Evolutionary conservation across 352 stramenopile genomes (phyloP), one percentile per base, ranked within the genome.

Genomic region (Phytophthora rubi): DNA sequence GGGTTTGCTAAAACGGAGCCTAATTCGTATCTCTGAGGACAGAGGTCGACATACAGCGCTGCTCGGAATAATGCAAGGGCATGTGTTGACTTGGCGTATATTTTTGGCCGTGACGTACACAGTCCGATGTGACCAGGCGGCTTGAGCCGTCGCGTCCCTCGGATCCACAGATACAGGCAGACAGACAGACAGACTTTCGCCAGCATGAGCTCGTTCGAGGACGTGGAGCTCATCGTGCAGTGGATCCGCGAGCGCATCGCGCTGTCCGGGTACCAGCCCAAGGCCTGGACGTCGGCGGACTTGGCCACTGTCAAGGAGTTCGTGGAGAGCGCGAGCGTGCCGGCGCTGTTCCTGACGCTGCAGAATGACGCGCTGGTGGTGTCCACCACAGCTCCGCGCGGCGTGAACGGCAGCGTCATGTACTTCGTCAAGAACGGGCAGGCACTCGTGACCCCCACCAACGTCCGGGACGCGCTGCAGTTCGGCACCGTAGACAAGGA

Each of bases 401-500:
- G 73, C 1, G 77, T 63, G 45, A 30, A 30, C 13, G 69, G 45
- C 13, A 82, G 56, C 23, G 76, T 95, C 65, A 93, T 95, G 88
- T 97, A 95, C 74, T 97, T 95, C 70, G 87, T 97, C 61, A 97
- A 97, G 75, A 95, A 95, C 61, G 89, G 86, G 1, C 83, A 92
- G 53, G 76, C 88, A 13, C 35, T 82, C 33, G 73, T 96, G 30
- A 90, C 82, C 1, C 85, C 89, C 0, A 60, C 44, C 39, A 94
- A 86, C 30, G 76, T 92, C 39, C 71, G 77, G 52, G 71, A 89
- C 33, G 67, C 70, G 35, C 67, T 95, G 57, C 89, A 95, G 77
- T 95, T 80, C 57, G 88, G 89, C 9, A 94, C 89, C 0, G 86
- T 95, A 8, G 77, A 86, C 35, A 89, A 86, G 49, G 88, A 96